phyloP scores from a whole-genome alignment of 768 basidiomycete genomes.

The Suillus hirtellus region DNA sequence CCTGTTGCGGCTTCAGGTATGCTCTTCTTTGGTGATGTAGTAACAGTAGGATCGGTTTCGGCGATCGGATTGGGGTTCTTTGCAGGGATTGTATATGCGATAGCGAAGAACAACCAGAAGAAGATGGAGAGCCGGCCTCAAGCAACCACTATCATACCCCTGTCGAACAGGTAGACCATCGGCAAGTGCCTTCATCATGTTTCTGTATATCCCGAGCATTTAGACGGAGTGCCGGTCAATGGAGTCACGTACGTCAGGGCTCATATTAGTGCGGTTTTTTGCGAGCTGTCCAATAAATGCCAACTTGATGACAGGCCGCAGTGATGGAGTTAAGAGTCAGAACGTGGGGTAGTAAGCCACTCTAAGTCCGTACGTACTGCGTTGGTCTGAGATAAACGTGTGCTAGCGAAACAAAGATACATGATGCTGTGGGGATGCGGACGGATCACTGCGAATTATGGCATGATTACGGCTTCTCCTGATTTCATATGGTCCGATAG shows the following conservation, averaged over 20 bases:
- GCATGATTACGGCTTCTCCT: slow-evolving; percentile 2
- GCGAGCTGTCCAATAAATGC: slow-evolving; percentile 2
- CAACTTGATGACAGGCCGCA: slow-evolving; percentile 4
- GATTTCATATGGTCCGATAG: slow-evolving; percentile 8
- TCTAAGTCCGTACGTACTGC: slow-evolving; percentile 30
- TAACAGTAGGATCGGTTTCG: slow-evolving; percentile 85
- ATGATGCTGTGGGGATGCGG: not conserved
- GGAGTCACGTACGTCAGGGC: not conserved
- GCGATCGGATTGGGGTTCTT: slow-evolving; percentile 89
- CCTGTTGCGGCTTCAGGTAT: slow-evolving; percentile 99
- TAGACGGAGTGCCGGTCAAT: not conserved
- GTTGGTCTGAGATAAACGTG: not conserved
- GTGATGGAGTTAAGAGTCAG: slow-evolving; percentile 14
- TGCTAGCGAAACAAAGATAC: not conserved
- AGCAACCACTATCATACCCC: slow-evolving; percentile 58
- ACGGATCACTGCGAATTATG: slow-evolving; percentile 12
- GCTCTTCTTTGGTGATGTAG: slow-evolving; percentile 92
- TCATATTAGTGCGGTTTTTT: not conserved
- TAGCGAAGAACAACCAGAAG: slow-evolving; percentile 93
- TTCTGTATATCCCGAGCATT: slow-evolving; percentile 9
- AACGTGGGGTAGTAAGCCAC: slow-evolving; percentile 26
- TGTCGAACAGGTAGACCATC: slow-evolving; percentile 45
- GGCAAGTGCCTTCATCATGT: slow-evolving; percentile 7
- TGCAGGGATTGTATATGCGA: slow-evolving; percentile 87
- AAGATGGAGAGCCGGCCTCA: slow-evolving; percentile 62